Conservation (phyloP, 176 grass and related monocot species). For the Cenchrus americanus region DNA sequence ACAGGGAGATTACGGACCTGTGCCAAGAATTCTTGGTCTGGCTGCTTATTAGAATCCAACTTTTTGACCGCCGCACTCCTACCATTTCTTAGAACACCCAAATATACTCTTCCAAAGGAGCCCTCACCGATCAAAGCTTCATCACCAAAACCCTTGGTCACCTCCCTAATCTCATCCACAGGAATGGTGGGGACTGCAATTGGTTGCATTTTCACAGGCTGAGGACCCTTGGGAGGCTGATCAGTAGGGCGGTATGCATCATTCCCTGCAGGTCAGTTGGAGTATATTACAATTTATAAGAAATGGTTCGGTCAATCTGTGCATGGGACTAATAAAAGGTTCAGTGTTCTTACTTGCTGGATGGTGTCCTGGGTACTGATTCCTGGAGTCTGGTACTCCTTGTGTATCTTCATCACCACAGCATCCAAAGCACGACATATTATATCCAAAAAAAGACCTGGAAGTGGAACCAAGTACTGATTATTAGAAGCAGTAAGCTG, state of each 20-base stretch:
- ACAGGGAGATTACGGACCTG: constrained; percentile 57
- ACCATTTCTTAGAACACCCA: constrained; percentile 75
- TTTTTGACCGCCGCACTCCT: constrained; percentile 70
- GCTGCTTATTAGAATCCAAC: constrained; percentile 86
- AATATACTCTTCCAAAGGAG: constrained; percentile 86
- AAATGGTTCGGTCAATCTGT: neutral
- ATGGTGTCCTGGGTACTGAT: constrained; percentile 49
- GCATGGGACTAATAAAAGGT: constrained; percentile 4
- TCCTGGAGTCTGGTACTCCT: constrained; percentile 53
- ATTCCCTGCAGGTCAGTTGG: constrained; percentile 42
- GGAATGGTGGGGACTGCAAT: constrained; percentile 71
- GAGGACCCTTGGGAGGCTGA: constrained; percentile 66
- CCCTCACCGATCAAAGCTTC: constrained; percentile 87
- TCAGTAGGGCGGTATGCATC: constrained; percentile 63
- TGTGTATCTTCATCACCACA: constrained; percentile 62
- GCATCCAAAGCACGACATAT: constrained; percentile 67
- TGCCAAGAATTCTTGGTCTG: constrained; percentile 81
- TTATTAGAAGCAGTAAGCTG: constrained; percentile 34
- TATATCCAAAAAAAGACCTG: constrained; percentile 36
- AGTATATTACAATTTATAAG: neutral
- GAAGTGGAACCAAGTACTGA: neutral
- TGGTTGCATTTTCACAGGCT: constrained; percentile 72
- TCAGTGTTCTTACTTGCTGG: constrained; percentile 55
- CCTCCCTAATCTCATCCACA: constrained; percentile 79
- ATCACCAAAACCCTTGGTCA: constrained; percentile 80